Evolutionary conservation across 768 basidiomycete genomes (phyloP), one percentile per base, ranked within the genome.

Genomic region (Dentipellis fragilis): DNA sequence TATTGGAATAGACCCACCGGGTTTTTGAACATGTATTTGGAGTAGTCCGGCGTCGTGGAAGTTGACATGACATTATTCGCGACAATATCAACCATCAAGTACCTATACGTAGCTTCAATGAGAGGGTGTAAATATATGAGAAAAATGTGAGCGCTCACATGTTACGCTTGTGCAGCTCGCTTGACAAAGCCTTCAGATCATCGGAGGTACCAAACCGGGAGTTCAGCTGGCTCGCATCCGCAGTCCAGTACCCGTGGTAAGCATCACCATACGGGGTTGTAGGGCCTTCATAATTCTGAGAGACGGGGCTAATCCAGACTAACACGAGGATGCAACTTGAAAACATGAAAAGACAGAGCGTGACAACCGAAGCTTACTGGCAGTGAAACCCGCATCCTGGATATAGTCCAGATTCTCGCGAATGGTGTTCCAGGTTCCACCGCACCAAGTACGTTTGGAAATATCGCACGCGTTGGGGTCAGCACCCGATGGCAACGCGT

Each of bases 251-350:
- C 16, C 89, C 89, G 62, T 91, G 89, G 69, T 93, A 93, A 14
- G 91, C 71, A 62, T 89, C 86, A 17, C 89, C 88, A 65, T 90
- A 92, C 0, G 80, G 71, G 2, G 87, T 82, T 49, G 77, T 65
- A 11, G 84, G 80, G 0, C 87, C 87, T 38, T 86, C 69, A 58
- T 86, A 89, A 66, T 90, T 90, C 68, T 89, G 79, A 56, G 80
- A 83, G 16, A 92, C 78, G 10, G 89, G 90, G 58, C 85, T 87
- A 57, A 89, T 90, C 89, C 89, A 92, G 48, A 90, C 84, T 84
- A 57, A 29, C 14, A 55, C 21, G 19, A 54, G 54, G 29, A 29
- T 16, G 34, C n/a, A 48, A 35, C 48, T 47, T 40, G 17, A 59
- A 38, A 34, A 49, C 9, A 22, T 9, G 17, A 34, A 22, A 17